These are phyloP conservation scores for Chaetomium tenue DNA, from an alignment of 495 filamentous ascomycete genomes.

Conservation along the genomic window DNA sequence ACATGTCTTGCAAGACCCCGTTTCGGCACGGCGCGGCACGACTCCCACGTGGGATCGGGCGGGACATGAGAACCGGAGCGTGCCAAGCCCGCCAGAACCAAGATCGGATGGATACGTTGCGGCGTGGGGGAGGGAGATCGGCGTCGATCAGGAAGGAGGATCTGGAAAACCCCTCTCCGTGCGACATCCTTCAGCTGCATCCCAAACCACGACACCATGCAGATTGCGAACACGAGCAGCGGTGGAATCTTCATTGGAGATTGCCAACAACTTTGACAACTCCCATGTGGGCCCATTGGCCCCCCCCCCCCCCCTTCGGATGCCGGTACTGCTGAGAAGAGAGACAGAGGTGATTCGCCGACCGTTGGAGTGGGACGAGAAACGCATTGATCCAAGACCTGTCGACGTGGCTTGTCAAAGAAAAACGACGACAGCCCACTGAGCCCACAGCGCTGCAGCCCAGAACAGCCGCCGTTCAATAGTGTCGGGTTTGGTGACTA, in stretches of 20 bases:
- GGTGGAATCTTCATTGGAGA: not conserved
- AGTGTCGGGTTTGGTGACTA: not conserved
- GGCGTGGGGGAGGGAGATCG: not conserved
- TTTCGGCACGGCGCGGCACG: not conserved
- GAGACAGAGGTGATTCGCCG: not conserved
- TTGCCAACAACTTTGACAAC: not conserved
- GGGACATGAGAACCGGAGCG: not conserved
- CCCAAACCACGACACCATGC: not conserved
- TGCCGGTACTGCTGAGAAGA: not conserved
- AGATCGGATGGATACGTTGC: constrained; percentile 9
- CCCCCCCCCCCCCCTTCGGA: not conserved
- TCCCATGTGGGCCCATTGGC: not conserved
- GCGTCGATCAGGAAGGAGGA: constrained; percentile 6
- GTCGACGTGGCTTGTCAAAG: constrained; percentile 9
- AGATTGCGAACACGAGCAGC: constrained; percentile 5
- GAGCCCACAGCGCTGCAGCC: not conserved
- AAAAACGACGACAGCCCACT: not conserved
- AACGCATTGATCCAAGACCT: not conserved
- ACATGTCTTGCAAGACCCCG: constrained; percentile 1
- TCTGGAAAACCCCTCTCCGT: not conserved
- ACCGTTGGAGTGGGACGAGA: not conserved
- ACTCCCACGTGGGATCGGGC: constrained; percentile 9
- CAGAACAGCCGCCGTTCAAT: constrained; percentile 16
- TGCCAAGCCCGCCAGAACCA: constrained; percentile 1
- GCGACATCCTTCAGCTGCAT: not conserved